Base-by-base conservation (phyloP, 1,284 basidiomycete species). In the Apiotrichum gamsii region DNA sequence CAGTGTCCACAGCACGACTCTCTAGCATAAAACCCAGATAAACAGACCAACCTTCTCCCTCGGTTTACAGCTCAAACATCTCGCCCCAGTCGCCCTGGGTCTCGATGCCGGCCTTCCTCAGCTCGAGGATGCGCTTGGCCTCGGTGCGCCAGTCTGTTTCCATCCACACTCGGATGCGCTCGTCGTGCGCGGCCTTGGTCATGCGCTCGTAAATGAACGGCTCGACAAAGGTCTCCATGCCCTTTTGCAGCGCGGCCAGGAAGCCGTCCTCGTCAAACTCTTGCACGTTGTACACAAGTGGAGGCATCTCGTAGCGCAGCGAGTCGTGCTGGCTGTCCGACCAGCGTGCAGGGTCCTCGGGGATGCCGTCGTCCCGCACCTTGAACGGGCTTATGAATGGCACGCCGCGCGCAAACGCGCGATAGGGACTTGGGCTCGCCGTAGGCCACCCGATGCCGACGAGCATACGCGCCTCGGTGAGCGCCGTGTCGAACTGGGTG, bases 211-310 rank as follows among this genome's bases (percentile, higher is more conserved):
- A 44, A 14, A 44, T 35, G 20, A 23, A 29, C 43, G 54, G 52
- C 25, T 54, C 49, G 28, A 60, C 50, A 3, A 54, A 54, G 0
- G 50, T 51, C 23, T 33, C 34, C 28, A 59, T 24, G 0, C 57
- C 59, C 13, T 32, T 28, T 39, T 49, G 20, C 45, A 63, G 42
- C 0, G 61, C 61, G 15, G 23, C 36, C 4, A 56, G 33, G 20
- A 61, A 51, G 19, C 41, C 59, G 5, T 53, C 42, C 15, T 54
- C 52, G 47, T 63, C 52, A 46, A 40, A 39, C 37, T 51, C 47
- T 18, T 47, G 43, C 31, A 61, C 56, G 29, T 61, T 45, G 47
- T 63, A 63, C 29, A 61, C 59, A 20, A 46, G 45, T 34, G 58
- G 58, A 13, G 58, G 56, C 14, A 47, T 37, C n/a, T 56, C 43